phyloP scores from a whole-genome alignment of 2,329 filamentous ascomycete species.

The Epicoccum nigrum region DNA sequence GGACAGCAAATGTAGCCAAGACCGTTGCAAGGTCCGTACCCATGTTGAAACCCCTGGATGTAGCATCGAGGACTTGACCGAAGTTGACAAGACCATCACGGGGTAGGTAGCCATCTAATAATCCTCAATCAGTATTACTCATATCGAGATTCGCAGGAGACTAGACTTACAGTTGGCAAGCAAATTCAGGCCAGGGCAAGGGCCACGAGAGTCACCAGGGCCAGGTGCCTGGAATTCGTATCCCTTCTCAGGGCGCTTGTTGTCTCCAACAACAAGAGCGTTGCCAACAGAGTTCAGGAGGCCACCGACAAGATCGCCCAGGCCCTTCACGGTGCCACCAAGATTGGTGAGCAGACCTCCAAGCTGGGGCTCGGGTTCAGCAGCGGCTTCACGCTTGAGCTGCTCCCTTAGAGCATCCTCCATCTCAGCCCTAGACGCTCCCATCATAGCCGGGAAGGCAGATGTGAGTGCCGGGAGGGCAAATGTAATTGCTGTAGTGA shows the following conservation, averaged over 20 bases:
- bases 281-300: constrained; percentile 27
- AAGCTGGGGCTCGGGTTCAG: constrained; percentile 17
- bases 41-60: constrained; percentile 32
- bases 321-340: constrained; percentile 12
- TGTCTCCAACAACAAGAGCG: constrained; percentile 20
- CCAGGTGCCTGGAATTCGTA: constrained; percentile 26
- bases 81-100: constrained; percentile 48
- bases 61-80: constrained; percentile 23
- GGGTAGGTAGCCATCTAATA: constrained; percentile 52
- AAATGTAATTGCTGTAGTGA: constrained; percentile 14
- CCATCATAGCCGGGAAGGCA: constrained; percentile 27
- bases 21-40: constrained; percentile 38
- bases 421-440: constrained; percentile 20
- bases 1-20: constrained; percentile 34
- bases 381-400: constrained; percentile 16
- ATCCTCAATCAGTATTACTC: not conserved
- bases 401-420: constrained; percentile 18
- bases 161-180: constrained; percentile 52
- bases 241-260: constrained; percentile 29
- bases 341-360: constrained; percentile 1
- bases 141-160: not conserved
- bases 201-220: constrained; percentile 36
- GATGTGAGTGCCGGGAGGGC: constrained; percentile 21
- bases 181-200: constrained; percentile 61
- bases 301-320: constrained; percentile 20